These are phyloP conservation scores for Chalciporus piperatus DNA, from an alignment of 768 basidiomycete species.

Conservation along the genomic window DNA sequence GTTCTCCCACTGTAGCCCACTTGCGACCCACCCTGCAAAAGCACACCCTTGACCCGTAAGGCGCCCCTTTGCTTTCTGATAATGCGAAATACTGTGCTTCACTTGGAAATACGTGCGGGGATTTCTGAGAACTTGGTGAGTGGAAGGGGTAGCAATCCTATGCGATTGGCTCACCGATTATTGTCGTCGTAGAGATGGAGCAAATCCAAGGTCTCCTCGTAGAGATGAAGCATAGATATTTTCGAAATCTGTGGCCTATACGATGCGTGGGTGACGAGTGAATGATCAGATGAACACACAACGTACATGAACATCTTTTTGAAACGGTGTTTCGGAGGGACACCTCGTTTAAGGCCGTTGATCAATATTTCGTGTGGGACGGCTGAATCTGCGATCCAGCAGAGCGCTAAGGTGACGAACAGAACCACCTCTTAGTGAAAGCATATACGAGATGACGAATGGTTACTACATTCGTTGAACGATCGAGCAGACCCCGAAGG, in stretches of 20 bases:
- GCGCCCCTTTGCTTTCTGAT: constrained; percentile 49
- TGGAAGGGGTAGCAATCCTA: neutral
- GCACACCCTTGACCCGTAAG: constrained; percentile 44
- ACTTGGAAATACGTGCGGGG: constrained; percentile 42
- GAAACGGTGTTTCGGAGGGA: constrained; percentile 66
- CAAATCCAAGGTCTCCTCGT: constrained; percentile 28
- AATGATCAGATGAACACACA: neutral
- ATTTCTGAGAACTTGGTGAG: constrained; percentile 9
- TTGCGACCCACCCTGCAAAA: constrained; percentile 64
- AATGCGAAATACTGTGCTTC: constrained; percentile 43
- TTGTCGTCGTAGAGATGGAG: constrained; percentile 9
- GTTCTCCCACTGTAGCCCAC: constrained; percentile 50
- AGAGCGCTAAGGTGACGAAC: constrained; percentile 49
- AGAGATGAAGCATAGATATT: constrained; percentile 51
- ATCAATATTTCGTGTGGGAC: constrained; percentile 62
- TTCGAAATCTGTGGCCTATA: constrained; percentile 53
- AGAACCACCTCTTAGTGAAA: neutral
- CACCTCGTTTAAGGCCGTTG: constrained; percentile 77
- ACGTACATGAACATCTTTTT: constrained; percentile 61
- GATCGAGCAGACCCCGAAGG: constrained; percentile 37
- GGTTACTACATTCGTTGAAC: constrained; percentile 65
- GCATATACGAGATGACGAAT: neutral
- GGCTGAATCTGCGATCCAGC: constrained; percentile 57
- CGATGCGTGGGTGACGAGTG: neutral
- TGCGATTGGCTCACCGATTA: constrained; percentile 9